A percentile compares a stretch with the other conserved stretches of the same genome.
These are phyloP conservation scores for Paramarasmius palmivorus DNA, from an alignment of 1,284 basidiomycete genomes.

Conservation along the genomic window DNA sequence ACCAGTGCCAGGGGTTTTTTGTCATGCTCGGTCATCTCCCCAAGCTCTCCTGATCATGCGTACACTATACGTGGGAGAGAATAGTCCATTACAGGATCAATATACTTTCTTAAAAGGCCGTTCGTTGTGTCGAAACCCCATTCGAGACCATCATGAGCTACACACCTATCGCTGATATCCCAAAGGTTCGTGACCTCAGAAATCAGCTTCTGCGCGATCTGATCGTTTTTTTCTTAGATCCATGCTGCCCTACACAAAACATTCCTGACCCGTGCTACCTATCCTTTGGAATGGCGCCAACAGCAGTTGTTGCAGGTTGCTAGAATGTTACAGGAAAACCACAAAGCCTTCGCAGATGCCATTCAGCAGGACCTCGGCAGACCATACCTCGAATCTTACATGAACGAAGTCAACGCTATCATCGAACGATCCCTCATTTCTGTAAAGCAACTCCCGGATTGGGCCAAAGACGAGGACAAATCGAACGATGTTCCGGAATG, in stretches of 20 bases:
- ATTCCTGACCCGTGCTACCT: constrained; percentile 53
- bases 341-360: constrained; percentile 46
- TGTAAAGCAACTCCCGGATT: constrained; percentile 49
- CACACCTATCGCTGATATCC: no score
- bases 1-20: no score
- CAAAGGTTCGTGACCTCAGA: no score
- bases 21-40: no score
- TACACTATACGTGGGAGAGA: no score
- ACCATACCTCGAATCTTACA: constrained; percentile 40
- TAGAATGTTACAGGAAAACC: constrained; percentile 63
- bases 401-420: constrained; percentile 38
- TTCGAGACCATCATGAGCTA: no score
- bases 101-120: no score
- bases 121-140: no score
- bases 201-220: no score
- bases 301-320: constrained; percentile 65
- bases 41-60: no score
- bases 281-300: constrained; percentile 54
- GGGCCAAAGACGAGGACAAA: constrained; percentile 48
- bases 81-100: no score
- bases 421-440: constrained; percentile 47
- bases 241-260: constrained; percentile 44
- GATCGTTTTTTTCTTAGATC: constrained; percentile 31
- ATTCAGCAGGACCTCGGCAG: constrained; percentile 54
- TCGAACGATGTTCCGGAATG: constrained; percentile 27